These are phyloP conservation scores for Cyanodermella asteris DNA, from an alignment of 2,329 filamentous ascomycete genomes.

Conservation along the genomic window DNA sequence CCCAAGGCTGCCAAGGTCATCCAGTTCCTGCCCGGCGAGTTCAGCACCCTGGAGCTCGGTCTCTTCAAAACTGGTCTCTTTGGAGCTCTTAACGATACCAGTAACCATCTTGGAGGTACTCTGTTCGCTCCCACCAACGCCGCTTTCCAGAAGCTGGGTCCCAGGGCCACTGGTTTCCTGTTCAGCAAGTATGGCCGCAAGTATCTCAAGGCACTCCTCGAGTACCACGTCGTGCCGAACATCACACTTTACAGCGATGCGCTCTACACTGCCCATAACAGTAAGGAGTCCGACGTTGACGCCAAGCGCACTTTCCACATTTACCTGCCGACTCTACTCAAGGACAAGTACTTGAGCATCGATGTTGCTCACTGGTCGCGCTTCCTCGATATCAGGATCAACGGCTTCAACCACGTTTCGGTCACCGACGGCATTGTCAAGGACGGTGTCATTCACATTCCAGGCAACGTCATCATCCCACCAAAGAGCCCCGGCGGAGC, in stretches of 20 bases:
- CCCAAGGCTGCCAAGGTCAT: conserved; percentile 43
- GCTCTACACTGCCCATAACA: conserved; percentile 34
- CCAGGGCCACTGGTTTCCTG: conserved; percentile 56
- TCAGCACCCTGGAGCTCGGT: conserved; percentile 58
- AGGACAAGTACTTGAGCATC: conserved; percentile 42
- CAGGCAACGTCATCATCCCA: conserved; percentile 53
- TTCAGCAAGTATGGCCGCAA: conserved; percentile 55
- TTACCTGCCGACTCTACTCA: conserved; percentile 51
- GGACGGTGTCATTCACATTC: conserved; percentile 67
- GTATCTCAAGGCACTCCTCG: conserved; percentile 55
- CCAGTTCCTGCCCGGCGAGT: conserved; percentile 41
- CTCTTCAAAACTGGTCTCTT: conserved; percentile 53
- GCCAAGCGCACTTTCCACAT: conserved; percentile 33
- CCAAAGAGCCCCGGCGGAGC: conserved; percentile 31
- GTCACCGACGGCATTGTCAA: conserved; percentile 49
- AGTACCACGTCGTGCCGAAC: conserved; percentile 57
- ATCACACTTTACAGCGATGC: conserved; percentile 67
- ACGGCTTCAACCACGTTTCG: conserved; percentile 44
- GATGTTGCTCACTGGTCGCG: conserved; percentile 49
- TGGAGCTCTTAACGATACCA: conserved; percentile 34
- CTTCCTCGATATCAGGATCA: conserved; percentile 51
- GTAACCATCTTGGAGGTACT: conserved; percentile 41
- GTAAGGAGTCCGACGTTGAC: conserved; percentile 11
- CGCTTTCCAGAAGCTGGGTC: conserved; percentile 58
- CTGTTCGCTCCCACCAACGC: conserved; percentile 62